A percentile compares a stretch with the other conserved stretches of the same genome.
Conservation (phyloP, 352 stramenopile genomes). For the Phytophthora pini region DNA sequence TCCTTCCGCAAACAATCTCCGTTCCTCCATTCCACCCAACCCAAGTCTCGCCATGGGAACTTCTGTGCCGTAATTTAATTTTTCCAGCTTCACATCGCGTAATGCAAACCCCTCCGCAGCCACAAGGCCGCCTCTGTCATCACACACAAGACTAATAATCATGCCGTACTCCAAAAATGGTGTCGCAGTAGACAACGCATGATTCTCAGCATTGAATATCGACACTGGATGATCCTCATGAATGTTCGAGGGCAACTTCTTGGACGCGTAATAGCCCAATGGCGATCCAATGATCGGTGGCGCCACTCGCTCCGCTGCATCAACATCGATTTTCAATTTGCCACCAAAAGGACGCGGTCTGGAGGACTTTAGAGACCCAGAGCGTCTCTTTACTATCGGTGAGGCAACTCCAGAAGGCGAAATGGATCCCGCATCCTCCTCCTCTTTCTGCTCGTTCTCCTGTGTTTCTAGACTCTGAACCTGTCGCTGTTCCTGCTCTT, state of each 20-base stretch:
- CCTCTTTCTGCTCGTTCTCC: slow-evolving; percentile 13
- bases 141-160: slow-evolving; percentile 66
- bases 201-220: slow-evolving; percentile 41
- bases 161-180: slow-evolving; percentile 80
- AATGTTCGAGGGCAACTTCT: slow-evolving; percentile 42
- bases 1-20: slow-evolving; percentile 42
- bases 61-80: slow-evolving; percentile 43
- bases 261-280: slow-evolving; percentile 53
- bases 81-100: slow-evolving; percentile 63
- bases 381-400: slow-evolving; percentile 10
- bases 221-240: slow-evolving; percentile 44
- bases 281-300: slow-evolving; percentile 47
- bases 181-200: slow-evolving; percentile 23
- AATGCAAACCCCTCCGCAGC: slow-evolving; percentile 65
- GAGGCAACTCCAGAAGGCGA: background rate
- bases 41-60: slow-evolving; percentile 44
- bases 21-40: slow-evolving; percentile 52
- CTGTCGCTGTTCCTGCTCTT: slow-evolving; percentile 4
- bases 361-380: slow-evolving; percentile 10
- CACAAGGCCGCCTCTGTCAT: slow-evolving; percentile 60
- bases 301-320: slow-evolving; percentile 31
- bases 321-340: slow-evolving; percentile 59
- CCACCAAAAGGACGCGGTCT: slow-evolving; percentile 26
- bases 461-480: slow-evolving; percentile 12
- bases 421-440: background rate